phyloP scores from a whole-genome alignment of 1,284 basidiomycete genomes.

The Rhodofomes roseus region DNA sequence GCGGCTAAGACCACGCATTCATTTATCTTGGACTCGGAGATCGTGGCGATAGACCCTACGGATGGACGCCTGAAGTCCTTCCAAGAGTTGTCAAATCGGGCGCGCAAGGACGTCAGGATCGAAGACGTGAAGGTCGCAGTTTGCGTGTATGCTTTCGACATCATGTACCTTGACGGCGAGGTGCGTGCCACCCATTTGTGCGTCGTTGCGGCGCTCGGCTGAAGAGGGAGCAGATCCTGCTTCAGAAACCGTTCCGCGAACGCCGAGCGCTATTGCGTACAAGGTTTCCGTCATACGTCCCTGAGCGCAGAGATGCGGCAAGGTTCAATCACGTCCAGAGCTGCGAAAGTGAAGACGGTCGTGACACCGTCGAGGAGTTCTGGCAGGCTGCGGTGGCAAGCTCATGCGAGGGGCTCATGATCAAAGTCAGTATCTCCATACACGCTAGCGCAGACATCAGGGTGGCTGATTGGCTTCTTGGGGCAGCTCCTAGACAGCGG shows the following conservation, averaged over 20 bases:
- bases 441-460: conserved; percentile 4
- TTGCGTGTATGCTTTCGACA: conserved; percentile 86
- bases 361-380: conserved; percentile 70
- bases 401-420: conserved; percentile 91
- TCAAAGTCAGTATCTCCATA: conserved; percentile 60
- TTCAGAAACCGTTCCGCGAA: conserved; percentile 70
- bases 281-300: conserved; percentile 51
- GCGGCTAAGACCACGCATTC: conserved; percentile 52
- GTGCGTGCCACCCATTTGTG: conserved; percentile 32
- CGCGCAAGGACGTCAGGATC: conserved; percentile 81
- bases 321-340: conserved; percentile 77
- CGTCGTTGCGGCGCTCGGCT: neutral
- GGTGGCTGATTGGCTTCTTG: conserved; percentile 16
- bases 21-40: conserved; percentile 86
- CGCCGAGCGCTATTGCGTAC: conserved; percentile 64
- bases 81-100: conserved; percentile 83
- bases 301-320: conserved; percentile 49
- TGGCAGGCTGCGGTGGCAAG: conserved; percentile 79
- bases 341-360: conserved; percentile 67
- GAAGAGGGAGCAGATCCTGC: conserved; percentile 51
- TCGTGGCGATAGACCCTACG: conserved; percentile 75
- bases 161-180: conserved; percentile 85
- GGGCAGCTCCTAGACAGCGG: conserved; percentile 58
- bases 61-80: conserved; percentile 73
- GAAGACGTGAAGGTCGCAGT: conserved; percentile 81